Base-by-base conservation (phyloP, 2,329 filamentous ascomycete species). In the Pseudopyricularia javanii region DNA sequence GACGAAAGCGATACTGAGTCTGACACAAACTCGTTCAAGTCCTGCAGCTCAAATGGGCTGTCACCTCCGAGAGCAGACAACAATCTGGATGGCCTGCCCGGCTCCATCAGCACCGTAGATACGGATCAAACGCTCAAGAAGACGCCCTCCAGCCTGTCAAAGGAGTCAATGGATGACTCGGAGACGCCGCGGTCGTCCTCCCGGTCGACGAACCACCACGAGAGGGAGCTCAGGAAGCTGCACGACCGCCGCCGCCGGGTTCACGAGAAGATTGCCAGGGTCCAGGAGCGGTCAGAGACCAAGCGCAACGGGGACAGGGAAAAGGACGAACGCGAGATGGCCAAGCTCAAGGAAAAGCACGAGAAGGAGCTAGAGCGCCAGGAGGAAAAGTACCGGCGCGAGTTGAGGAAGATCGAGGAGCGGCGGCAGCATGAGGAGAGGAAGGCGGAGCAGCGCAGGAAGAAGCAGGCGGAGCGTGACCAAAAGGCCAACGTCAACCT, bases 141-240 rank as follows among this genome's bases (percentile, higher is more conserved):
- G 0, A 54, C 56, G 11, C 58, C 64, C 40, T 71, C 70, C 0
- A 57, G 55, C 17, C 59, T 63, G 28, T 75, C 70, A 1, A 68
- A 71, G 33, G 71, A 72, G 2, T 71, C 73, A 3, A 17, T 30
- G 9, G 54, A 22, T 48, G 60, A 20, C 11, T 43, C 45, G 33
- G 15, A 37, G 20, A 40, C 22, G 48, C 54, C 56, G 54, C 24
- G 20, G 40, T 15, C 24, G 12, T 11, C 40, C 20, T 63, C 58
- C 37, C 64, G 52, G 48, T 62, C 57, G 2, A 54, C 58, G 1
- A 59, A 68, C 11, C 67, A 70, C 20, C 70, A 79, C 55, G 82
- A 86, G 28, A 84, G 82, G 60, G 82, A 87, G 58, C 73, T 89
- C 3, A 70, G 72, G 54, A 85, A 83, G 61, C 74, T 87, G 8